These are phyloP conservation scores for Paecilomyces formosus DNA, from an alignment of 2,329 filamentous ascomycete species.

Conservation along the genomic window DNA sequence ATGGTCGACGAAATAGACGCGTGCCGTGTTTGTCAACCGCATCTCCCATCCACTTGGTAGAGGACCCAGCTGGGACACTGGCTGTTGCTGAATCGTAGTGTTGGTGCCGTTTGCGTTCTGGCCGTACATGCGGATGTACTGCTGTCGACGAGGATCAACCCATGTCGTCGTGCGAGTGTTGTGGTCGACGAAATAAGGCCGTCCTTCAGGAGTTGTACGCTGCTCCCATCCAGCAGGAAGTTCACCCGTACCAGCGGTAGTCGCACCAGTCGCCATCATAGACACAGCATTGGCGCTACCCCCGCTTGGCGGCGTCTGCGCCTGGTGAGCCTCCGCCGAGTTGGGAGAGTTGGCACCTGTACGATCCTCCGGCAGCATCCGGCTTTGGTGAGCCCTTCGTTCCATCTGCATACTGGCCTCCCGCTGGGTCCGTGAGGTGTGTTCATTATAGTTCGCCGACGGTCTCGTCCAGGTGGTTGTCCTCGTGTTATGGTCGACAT, in stretches of 20 bases:
- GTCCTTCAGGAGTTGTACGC: conserved; percentile 86
- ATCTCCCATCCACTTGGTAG: conserved; percentile 98
- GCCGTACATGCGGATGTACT: conserved; percentile 98
- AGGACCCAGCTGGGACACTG: conserved; percentile 91
- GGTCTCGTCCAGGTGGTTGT: conserved; percentile 96
- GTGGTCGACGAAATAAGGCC: conserved; percentile 96
- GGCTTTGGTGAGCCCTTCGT: conserved; percentile 86
- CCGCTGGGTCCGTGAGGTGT: conserved; percentile 68
- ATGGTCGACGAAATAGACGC: conserved; percentile 98
- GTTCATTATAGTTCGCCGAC: conserved; percentile 67
- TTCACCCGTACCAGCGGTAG: conserved; percentile 88
- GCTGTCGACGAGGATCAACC: conserved; percentile 94
- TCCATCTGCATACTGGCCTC: conserved; percentile 91
- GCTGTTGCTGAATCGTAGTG: conserved; percentile 90
- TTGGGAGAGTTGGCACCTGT: conserved; percentile 90
- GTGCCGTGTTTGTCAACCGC: conserved; percentile 94
- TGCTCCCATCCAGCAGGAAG: conserved; percentile 96
- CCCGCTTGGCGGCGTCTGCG: conserved; percentile 38
- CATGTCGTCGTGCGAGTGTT: conserved; percentile 97
- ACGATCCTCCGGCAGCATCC: conserved; percentile 89
- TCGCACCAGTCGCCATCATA: conserved; percentile 93
- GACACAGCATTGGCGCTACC: conserved; percentile 54
- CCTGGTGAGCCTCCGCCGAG: conserved; percentile 46
- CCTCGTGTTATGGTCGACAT: conserved; percentile 94
- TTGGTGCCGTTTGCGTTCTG: conserved; percentile 67